These are phyloP conservation scores for Zea luxurians DNA, from an alignment of 176 grass and related monocot genomes.

Conservation along the genomic window DNA sequence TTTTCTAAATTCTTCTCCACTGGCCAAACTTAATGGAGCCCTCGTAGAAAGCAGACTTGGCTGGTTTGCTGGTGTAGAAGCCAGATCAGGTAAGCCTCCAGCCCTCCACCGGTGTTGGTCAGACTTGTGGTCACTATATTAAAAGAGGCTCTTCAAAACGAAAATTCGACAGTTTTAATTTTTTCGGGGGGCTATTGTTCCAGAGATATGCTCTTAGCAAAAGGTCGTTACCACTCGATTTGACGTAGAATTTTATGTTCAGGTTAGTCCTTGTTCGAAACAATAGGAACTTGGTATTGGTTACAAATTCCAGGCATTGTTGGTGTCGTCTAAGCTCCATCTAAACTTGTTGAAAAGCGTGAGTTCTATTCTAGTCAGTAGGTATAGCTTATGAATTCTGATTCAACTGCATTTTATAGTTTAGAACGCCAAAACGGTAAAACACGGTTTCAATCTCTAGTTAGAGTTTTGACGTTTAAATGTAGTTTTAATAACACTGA, in stretches of 20 bases:
- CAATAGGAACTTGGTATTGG: not conserved
- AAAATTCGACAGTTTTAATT: slow-evolving; percentile 96
- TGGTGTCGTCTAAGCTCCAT: not conserved
- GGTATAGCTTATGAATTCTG: slow-evolving; percentile 28
- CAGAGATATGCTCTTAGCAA: slow-evolving; percentile 96
- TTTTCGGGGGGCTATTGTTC: slow-evolving; percentile 93
- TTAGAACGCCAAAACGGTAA: no score
- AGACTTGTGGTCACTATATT: slow-evolving; percentile 97
- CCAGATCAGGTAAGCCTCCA: no score
- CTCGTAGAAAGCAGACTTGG: no score
- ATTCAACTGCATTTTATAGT: not conserved
- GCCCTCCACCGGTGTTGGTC: no score
- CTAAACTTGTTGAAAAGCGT: not conserved
- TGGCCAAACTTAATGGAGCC: no score
- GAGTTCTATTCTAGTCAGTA: not conserved
- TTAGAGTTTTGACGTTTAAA: no score
- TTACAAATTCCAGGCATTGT: slow-evolving; percentile 14
- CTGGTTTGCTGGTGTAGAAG: no score
- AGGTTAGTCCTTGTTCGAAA: slow-evolving; percentile 60
- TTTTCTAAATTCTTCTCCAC: no score
- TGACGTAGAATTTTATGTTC: slow-evolving; percentile 99
- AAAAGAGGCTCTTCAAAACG: slow-evolving; percentile 81
- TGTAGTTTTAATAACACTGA: not conserved
- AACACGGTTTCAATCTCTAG: no score
- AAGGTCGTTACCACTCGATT: slow-evolving; percentile 85